Percentiles rank a stretch among this genome's conserved stretches.
These are phyloP conservation scores for Diacronema lutheri DNA, from an alignment of 78 protist species.

Conservation along the genomic window DNA sequence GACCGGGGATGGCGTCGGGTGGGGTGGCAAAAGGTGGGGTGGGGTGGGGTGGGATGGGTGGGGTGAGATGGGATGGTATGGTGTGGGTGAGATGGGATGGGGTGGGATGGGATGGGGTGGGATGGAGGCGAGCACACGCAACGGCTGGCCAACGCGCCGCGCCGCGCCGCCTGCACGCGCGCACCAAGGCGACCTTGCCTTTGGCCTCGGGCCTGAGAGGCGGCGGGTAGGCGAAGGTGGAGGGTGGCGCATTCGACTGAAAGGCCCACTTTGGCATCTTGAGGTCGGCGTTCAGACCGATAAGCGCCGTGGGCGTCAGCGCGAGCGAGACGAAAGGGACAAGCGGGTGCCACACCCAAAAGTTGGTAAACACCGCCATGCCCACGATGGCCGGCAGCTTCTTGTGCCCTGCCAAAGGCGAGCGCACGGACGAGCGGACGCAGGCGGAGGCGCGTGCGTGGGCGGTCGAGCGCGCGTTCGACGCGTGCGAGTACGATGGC, in stretches of 20 bases:
- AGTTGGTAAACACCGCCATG: slow-evolving; percentile 87
- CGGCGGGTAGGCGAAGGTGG: slow-evolving; percentile 88
- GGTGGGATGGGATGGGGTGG: too few species aligned
- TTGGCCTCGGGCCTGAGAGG: not conserved
- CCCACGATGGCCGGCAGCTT: slow-evolving; percentile 58
- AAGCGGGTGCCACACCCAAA: slow-evolving; percentile 98
- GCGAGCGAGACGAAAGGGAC: slow-evolving; percentile 86
- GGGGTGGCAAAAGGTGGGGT: too few species aligned
- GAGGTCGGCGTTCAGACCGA: slow-evolving; percentile 85
- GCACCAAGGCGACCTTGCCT: not conserved
- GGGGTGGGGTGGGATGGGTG: too few species aligned
- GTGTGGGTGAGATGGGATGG: too few species aligned
- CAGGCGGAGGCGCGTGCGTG: too few species aligned
- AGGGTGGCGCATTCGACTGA: slow-evolving; percentile 58
- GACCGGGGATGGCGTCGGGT: not conserved
- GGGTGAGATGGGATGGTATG: too few species aligned
- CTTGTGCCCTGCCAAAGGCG: not conserved
- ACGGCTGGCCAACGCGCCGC: not conserved
- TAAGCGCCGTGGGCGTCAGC: slow-evolving; percentile 91
- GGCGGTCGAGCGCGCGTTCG: too few species aligned
- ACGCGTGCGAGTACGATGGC: too few species aligned
- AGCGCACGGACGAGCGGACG: too few species aligned
- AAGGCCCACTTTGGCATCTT: slow-evolving; percentile 50
- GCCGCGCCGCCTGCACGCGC: not conserved
- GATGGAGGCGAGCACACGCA: too few species aligned